Percentiles rank a stretch among this genome's conserved stretches.
These are phyloP conservation scores for Guillardia theta DNA, from an alignment of 78 protist species.

Conservation along the genomic window DNA sequence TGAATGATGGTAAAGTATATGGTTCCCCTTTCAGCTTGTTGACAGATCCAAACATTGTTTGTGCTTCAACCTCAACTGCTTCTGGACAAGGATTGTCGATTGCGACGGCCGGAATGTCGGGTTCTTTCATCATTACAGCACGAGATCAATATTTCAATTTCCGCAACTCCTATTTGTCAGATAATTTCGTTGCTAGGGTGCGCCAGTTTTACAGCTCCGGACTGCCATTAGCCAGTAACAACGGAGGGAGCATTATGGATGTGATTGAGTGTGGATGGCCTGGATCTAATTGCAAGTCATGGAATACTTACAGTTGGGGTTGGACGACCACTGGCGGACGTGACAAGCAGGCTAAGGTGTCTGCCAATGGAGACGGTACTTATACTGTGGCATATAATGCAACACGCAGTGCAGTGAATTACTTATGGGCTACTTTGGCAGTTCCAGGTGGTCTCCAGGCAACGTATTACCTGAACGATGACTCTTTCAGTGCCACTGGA, in stretches of 20 bases:
- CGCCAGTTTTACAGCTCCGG: conserved; percentile 36
- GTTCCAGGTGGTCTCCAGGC: not conserved
- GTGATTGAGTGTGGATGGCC: conserved; percentile 1
- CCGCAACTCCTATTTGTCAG: not conserved
- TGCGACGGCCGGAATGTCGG: conserved; percentile 23
- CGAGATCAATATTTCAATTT: conserved; percentile 5
- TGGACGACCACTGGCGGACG: not conserved
- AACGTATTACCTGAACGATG: not conserved
- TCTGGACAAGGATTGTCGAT: not conserved
- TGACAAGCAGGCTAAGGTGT: not conserved
- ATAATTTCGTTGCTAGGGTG: conserved; percentile 7
- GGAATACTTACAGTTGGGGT: conserved; percentile 1
- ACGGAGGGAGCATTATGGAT: not conserved
- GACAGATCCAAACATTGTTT: not conserved
- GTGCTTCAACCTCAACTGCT: conserved; percentile 12
- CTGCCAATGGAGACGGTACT: not conserved
- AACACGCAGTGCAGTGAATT: conserved; percentile 5
- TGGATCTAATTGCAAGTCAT: not conserved
- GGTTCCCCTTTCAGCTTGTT: conserved; percentile 18
- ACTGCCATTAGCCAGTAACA: no score
- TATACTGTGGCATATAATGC: not conserved
- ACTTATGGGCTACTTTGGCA: not conserved
- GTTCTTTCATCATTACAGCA: not conserved
- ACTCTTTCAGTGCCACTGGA: not conserved
- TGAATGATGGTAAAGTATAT: not conserved